Base-by-base conservation (phyloP, 2,329 filamentous ascomycete species). In the Scedosporium apiospermum region DNA sequence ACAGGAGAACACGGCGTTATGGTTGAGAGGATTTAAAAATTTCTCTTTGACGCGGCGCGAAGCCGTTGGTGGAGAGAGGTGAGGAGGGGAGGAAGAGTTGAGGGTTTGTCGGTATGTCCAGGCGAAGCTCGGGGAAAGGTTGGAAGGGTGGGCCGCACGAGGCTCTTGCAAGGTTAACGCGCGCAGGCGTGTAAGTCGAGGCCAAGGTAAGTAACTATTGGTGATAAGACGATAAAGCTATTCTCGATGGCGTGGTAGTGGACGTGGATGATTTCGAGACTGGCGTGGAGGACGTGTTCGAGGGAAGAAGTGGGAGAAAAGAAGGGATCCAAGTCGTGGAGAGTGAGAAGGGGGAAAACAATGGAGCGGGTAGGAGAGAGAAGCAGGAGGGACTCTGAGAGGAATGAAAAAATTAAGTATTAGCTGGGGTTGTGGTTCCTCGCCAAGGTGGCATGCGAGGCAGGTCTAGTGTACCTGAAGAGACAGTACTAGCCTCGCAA, bases 311-410 rank as follows among this genome's bases (percentile, higher is more conserved):
- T 34, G 34, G 27, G 34, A 34, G 46, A 42, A 7, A 21, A 53
- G 41, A 51, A 18, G 26, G 26, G 26, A 34, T 49, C 59, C 30
- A 26, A 49, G 46, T 38, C 46, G 44, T 27, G 49, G 60, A 49
- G 46, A 41, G 60, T 42, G 60, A 57, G 60, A 34, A 57, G 30
- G 60, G 53, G 27, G 60, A 61, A 61, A 61, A 61, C 60, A 61
- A 61, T 57, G 49, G 60, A 38, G 46, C 46, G 60, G 49, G 60
- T 55, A 61, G 60, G 46, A 51, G 49, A 51, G 49, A 57, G 42
- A 49, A 57, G 53, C 53, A 38, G 18, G 44, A 61, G 60, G 46
- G 26, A 30, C 44, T 55, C 51, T 55, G 23, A 55, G 51, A 55
- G 51, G 51, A 23, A 55, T 55, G 51, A 23, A 55, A 55, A 55